Evolutionary conservation across 176 grass and related monocot genomes (phyloP), one percentile per base, ranked within the genome.

Genomic region (Tuctoria greenei): DNA sequence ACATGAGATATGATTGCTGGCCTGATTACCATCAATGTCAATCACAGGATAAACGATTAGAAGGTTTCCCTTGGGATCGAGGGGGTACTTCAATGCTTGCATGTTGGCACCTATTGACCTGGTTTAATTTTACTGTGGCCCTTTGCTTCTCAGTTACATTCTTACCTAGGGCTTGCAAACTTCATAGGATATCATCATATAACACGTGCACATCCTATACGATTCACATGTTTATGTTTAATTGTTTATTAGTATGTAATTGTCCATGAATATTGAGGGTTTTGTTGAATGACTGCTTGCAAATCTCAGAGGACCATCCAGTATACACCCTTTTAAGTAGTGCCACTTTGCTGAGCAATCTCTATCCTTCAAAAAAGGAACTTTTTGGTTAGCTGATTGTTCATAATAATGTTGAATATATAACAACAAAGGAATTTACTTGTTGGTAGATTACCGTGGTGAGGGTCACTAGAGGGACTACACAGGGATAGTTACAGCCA

Each of bases 31-130:
- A 5, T 60, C 4, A 3, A 81, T 75, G 78, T 70, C 26, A 63
- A 35, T 63, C 44, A 54, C 13, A 54, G 17, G 49, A 55, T 10
- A 35, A 44, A 56, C 54, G 65, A 35, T 57, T 43, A 17, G 20
- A 52, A 77, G 13, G 68, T 56, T 31, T 34, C 66, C 72, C 70
- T 75, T 83, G 80, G 80, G 62, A 73, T 60, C 31, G 69, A 60
- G 9, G 39, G 60, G 61, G 61, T 59, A 66, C 47, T 85, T 85
- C 40, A 69, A 80, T 62, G 64, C 77, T 75, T 50, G 36, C 84
- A 85, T 17, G 39, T 67, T 74, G 69, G 41, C 52, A 66, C 27
- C 27, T 21, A 31, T 74, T 62, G 51, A 26, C 43, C 62, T 8
- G 9, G 31, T 34, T 67, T 71, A 72, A 25, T 64, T 80, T 68